phyloP scores from a whole-genome alignment of 768 basidiomycete genomes.

The Phlebiopsis flavidoalba region DNA sequence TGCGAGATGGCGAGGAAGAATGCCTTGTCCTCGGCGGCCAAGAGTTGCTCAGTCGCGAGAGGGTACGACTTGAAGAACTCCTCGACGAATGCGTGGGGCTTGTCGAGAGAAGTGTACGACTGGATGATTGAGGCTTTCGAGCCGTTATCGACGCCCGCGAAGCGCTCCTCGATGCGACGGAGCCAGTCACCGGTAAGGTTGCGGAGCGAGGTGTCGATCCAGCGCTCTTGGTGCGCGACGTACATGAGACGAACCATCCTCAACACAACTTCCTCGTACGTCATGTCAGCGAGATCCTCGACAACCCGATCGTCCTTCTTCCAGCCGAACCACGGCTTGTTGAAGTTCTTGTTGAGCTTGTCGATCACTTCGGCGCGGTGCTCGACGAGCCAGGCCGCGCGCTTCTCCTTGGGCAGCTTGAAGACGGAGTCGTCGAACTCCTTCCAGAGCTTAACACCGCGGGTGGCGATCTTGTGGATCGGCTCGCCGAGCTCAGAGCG shows the following conservation, averaged over 20 bases:
- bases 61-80: constrained; percentile 85
- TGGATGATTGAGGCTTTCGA: constrained; percentile 79
- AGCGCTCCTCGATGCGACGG: constrained; percentile 91
- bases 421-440: constrained; percentile 98
- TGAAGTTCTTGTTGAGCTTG: constrained; percentile 92
- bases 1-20: constrained; percentile 97
- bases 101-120: constrained; percentile 80
- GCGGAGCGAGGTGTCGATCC: constrained; percentile 88
- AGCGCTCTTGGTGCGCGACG: constrained; percentile 84
- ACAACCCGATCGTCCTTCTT: constrained; percentile 89
- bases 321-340: constrained; percentile 96
- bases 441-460: constrained; percentile 97
- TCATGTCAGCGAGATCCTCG: constrained; percentile 91
- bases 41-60: constrained; percentile 75
- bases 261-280: constrained; percentile 92
- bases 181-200: constrained; percentile 97
- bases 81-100: constrained; percentile 72
- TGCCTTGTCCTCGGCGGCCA: constrained; percentile 89
- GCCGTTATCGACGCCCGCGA: constrained; percentile 82
- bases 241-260: constrained; percentile 95
- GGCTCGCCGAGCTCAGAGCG: constrained; percentile 97
- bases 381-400: constrained; percentile 79
- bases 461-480: constrained; percentile 98
- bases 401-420: constrained; percentile 94
- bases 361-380: constrained; percentile 85